Evolutionary conservation across 1,284 basidiomycete genomes (phyloP), one percentile per base, ranked within the genome.

Genomic region (Thecaphora thlaspeos): DNA sequence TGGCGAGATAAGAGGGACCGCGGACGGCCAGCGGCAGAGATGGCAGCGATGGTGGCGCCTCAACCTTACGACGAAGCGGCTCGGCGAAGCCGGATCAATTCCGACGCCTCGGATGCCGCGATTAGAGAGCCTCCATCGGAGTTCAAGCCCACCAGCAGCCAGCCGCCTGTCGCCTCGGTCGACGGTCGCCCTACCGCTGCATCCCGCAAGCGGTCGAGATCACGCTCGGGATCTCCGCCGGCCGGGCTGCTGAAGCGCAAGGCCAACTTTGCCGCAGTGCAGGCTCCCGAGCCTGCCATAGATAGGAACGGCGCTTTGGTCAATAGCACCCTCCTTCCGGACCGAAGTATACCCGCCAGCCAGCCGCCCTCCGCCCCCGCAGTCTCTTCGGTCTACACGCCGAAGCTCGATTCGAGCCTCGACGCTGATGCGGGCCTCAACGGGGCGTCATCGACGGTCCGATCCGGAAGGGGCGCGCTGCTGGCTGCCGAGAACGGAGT

Each of bases 181-280:
- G n/a, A n/a, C n/a, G n/a, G n/a, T n/a, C n/a, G n/a, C n/a, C n/a
- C n/a, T n/a, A n/a, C n/a, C n/a, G 9, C 38, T 8, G 14, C 26
- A 10, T 22, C 44, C 2, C 30, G 36, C 28, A 64, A 60, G 41
- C 57, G 61, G 2, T 45, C 57, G 9, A 47, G 51, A 2, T 64
- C 61, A 15, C 61, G 48, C 2, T 24, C 23, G 8, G 14, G 39
- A n/a, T 64, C 61, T 21, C 61, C 61, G 0, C 61, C 61, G 1
- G 50, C 61, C 21, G 61, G 57, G 12, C 22, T 64, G 34, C 54
- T 64, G 41, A 64, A 57, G 41, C 56, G 61, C 36, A 64, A 64
- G 43, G 24, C 57, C 48, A 60, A 64, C 41, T 60, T 64, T 46
- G 41, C 21, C 23, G 54, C 56, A 2, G 48, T 64, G 4, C 48